Evolutionary conservation across 2,329 filamentous ascomycete genomes (phyloP), one percentile per base, ranked within the genome.

Genomic region (Macrophomina pseudophaseolina): DNA sequence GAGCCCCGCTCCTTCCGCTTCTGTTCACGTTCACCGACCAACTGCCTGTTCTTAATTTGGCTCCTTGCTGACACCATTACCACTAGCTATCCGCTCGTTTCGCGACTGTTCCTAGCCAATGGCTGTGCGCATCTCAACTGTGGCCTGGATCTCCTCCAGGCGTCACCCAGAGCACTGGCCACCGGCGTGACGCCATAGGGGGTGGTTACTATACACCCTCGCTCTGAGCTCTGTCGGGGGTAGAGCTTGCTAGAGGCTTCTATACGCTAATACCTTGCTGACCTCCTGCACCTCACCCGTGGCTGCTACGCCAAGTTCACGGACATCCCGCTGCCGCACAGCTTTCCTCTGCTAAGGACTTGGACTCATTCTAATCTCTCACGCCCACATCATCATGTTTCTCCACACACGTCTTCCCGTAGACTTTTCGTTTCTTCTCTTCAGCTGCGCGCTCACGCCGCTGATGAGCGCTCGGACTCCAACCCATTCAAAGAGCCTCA

Each of bases 11-110:
- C 16, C 28, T 14, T 12, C 4, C 18, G n/a, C 58, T 48, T 38
- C 32, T 28, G 44, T 33, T 8, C 16, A 28, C 32, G 42, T 54
- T 3, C 12, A 33, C 6, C 30, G 42, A 12, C 16, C 58, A 7
- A 4, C 30, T n/a, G 5, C 16, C 42, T 60, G 38, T 60, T 62
- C 58, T 62, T 62, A 49, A 62, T 62, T 38, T 62, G 46, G 58
- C 42, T 35, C 9, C n/a, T 5, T 59, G 56, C 56, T 60, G 40
- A 60, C 56, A 8, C 18, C 28, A 32, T 28, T 3, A 2, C 6
- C 14, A 1, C 16, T 2, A 18, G 3, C 16, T 6, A 48, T 40
- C 30, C 11, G 18, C 7, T 32, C 23, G 8, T 28, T 23, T 16
- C n/a, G 18, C 33, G 12, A 3, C 32, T 5, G 38, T 23, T 23